These are phyloP conservation scores for Saussurea involucrata DNA, from an alignment of 129 eudicot genomes.

Conservation along the genomic window DNA sequence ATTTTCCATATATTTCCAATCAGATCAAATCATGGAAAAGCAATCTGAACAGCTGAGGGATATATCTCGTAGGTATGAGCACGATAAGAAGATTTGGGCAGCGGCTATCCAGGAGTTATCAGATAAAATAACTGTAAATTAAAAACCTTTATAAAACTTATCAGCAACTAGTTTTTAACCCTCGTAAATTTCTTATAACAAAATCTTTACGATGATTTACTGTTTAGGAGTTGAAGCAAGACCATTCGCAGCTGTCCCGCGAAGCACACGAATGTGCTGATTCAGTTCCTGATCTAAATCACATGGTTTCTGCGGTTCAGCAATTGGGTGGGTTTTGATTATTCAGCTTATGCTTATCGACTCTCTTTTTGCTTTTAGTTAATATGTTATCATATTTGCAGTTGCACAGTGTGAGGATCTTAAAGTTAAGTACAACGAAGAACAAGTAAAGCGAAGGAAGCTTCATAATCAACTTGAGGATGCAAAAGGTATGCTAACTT, in stretches of 20 bases:
- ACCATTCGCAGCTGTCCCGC: conserved; percentile 73
- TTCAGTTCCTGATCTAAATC: conserved; percentile 79
- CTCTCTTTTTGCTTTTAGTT: background rate
- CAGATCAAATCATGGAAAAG: conserved; percentile 65
- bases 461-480: conserved; percentile 85
- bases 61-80: conserved; percentile 69
- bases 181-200: background rate
- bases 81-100: conserved; percentile 64
- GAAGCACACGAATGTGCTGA: conserved; percentile 91
- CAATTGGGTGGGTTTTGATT: conserved; percentile 56
- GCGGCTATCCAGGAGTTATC: conserved; percentile 54
- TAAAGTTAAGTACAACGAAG: conserved; percentile 88
- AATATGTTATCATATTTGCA: conserved; percentile 28
- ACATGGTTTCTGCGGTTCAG: conserved; percentile 85
- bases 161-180: background rate
- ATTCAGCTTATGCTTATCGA: background rate
- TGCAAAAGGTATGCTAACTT: conserved; percentile 58
- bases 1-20: background rate
- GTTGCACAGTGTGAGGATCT: conserved; percentile 95
- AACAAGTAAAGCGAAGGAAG: conserved; percentile 83
- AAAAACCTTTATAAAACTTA: background rate
- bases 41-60: conserved; percentile 68
- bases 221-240: conserved; percentile 67
- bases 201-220: background rate
- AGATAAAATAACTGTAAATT: conserved; percentile 59